Percentiles rank a stretch among this genome's conserved stretches.
Conservation (phyloP, 345 rosid species). For the Mercurialis annua region DNA sequence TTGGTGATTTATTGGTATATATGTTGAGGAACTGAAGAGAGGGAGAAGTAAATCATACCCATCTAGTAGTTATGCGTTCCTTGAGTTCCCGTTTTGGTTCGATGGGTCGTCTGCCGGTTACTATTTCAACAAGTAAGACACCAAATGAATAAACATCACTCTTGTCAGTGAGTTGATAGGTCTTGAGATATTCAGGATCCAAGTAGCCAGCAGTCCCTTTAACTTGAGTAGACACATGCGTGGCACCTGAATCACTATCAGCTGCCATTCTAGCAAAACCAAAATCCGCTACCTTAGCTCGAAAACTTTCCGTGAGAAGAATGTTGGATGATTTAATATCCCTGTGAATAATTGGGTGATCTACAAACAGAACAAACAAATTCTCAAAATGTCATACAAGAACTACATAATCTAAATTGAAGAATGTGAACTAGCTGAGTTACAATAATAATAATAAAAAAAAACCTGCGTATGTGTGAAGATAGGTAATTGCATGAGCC, state of each 20-base stretch:
- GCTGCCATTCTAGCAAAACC: conserved; percentile 91
- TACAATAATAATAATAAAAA: background rate
- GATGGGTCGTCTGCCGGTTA: conserved; percentile 83
- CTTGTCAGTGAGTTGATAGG: conserved; percentile 89
- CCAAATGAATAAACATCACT: conserved; percentile 96
- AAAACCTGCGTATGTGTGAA: conserved; percentile 91
- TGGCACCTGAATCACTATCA: conserved; percentile 68
- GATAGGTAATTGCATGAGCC: conserved; percentile 94
- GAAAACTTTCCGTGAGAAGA: conserved; percentile 75
- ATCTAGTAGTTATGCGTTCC: conserved; percentile 75
- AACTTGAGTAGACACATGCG: conserved; percentile 94
- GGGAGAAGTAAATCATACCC: conserved; percentile 47
- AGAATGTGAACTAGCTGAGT: background rate
- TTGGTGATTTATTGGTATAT: background rate
- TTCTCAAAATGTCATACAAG: conserved; percentile 6
- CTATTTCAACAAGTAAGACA: conserved; percentile 69
- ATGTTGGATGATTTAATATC: conserved; percentile 95
- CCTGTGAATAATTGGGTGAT: conserved; percentile 93
- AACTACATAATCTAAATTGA: background rate
- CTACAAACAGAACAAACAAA: conserved; percentile 38
- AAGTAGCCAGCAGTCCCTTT: conserved; percentile 97
- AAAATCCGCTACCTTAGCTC: conserved; percentile 91
- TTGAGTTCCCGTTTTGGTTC: conserved; percentile 64
- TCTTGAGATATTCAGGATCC: conserved; percentile 84
- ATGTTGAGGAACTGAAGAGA: background rate